Evolutionary conservation across 805 yeast species (phyloP).

Genomic region (Metschnikowia reukaufii): DNA sequence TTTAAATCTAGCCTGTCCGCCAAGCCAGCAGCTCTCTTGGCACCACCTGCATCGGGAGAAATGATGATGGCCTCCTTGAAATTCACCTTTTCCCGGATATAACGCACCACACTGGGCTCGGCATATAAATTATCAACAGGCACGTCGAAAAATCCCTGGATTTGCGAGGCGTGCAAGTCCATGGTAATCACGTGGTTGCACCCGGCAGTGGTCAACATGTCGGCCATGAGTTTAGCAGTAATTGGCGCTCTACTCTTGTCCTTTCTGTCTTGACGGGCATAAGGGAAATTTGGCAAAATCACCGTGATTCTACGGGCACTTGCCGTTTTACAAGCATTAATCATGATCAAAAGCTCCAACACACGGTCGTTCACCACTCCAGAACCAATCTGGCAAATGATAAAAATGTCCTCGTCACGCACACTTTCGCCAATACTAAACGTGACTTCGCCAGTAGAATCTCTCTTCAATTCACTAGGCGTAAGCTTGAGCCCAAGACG

Average conservation of each 20-base stretch:
- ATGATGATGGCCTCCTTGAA: conserved; percentile 67
- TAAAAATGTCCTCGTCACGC: conserved; percentile 80
- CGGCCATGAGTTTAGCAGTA: conserved; percentile 82
- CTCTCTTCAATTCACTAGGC: conserved; percentile 63
- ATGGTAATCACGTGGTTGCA: conserved; percentile 84
- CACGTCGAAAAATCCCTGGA: conserved; percentile 80
- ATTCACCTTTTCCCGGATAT: conserved; percentile 62
- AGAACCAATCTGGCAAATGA: conserved; percentile 76
- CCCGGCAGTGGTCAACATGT: conserved; percentile 79
- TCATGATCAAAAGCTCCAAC: conserved; percentile 72
- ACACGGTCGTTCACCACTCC: conserved; percentile 74
- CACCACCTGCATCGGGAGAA: conserved; percentile 91
- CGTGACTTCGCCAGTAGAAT: conserved; percentile 71
- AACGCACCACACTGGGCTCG: conserved; percentile 77
- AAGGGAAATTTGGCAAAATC: conserved; percentile 79
- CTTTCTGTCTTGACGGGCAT: conserved; percentile 87
- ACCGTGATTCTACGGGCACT: conserved; percentile 82
- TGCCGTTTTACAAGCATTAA: conserved; percentile 80
- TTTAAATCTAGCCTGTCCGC: conserved; percentile 78
- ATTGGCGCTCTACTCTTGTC: conserved; percentile 85
- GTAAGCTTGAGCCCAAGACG: conserved; percentile 60
- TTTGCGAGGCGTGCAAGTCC: conserved; percentile 88
- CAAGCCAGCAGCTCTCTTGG: conserved; percentile 82
- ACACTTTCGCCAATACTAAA: conserved; percentile 79
- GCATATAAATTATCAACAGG: conserved; percentile 86